Evolutionary conservation across 2,329 filamentous ascomycete species (phyloP).

Genomic region (Thielaviopsis populi): DNA sequence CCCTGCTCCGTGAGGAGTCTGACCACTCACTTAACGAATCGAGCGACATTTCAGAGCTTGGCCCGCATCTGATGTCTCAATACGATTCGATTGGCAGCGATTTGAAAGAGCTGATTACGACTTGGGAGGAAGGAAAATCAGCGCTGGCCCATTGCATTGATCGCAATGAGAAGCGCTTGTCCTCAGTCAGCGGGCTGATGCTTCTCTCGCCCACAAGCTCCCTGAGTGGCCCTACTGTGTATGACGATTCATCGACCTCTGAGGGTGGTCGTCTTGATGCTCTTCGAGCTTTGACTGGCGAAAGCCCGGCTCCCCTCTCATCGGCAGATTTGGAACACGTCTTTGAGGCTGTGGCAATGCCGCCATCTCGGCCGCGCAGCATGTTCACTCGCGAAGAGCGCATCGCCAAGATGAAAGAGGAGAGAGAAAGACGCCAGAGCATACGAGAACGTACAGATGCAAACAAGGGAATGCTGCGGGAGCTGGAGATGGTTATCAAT

Average conservation of each 20-base stretch:
- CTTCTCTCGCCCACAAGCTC: slow-evolving; percentile 40
- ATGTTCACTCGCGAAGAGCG: slow-evolving; percentile 72
- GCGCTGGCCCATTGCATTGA: slow-evolving; percentile 69
- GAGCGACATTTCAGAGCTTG: slow-evolving; percentile 57
- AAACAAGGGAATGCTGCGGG: slow-evolving; percentile 77
- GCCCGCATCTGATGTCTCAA: slow-evolving; percentile 64
- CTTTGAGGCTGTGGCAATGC: slow-evolving; percentile 76
- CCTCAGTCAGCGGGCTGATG: slow-evolving; percentile 43
- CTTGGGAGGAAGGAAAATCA: slow-evolving; percentile 80
- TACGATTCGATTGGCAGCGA: slow-evolving; percentile 92
- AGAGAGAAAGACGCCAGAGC: slow-evolving; percentile 58
- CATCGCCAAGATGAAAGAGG: slow-evolving; percentile 74
- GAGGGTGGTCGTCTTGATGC: slow-evolving; percentile 38
- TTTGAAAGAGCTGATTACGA: slow-evolving; percentile 60
- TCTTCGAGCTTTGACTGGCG: slow-evolving; percentile 63
- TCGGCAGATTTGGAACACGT: slow-evolving; percentile 53
- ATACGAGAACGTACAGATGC: slow-evolving; percentile 63
- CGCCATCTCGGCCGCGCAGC: slow-evolving; percentile 52
- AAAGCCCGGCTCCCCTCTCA: slow-evolving; percentile 36
- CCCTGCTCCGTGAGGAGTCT: slow-evolving; percentile 79
- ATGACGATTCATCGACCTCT: slow-evolving; percentile 30
- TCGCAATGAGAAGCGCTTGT: slow-evolving; percentile 57
- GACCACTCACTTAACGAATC: slow-evolving; percentile 63
- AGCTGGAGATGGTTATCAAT: slow-evolving; percentile 79
- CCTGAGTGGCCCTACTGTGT: slow-evolving; percentile 51